These are phyloP conservation scores for Ceratocystis huliohia DNA, from an alignment of 2,329 filamentous ascomycete species.

Conservation along the genomic window DNA sequence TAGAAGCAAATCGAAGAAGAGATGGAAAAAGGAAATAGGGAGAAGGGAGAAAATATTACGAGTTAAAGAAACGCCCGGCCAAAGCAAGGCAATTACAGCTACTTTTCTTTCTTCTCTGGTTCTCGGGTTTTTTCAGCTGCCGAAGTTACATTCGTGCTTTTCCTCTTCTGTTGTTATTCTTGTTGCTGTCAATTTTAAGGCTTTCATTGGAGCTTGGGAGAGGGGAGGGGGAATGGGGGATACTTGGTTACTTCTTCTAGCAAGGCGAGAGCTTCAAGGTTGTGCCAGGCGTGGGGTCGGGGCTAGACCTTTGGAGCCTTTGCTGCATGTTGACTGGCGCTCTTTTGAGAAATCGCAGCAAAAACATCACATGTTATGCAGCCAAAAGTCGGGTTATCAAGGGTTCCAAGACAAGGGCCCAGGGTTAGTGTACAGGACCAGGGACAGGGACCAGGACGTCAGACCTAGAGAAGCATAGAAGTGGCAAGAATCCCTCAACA, in stretches of 20 bases:
- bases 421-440: neutral
- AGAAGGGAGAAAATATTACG: neutral
- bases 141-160: neutral
- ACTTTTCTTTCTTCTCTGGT: neutral
- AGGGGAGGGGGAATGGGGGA: no score
- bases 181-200: neutral
- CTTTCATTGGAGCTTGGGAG: neutral
- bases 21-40: neutral
- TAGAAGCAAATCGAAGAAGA: neutral
- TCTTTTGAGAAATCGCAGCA: neutral
- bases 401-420: neutral
- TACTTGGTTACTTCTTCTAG: neutral
- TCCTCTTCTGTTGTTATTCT: neutral
- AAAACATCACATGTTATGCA: constrained; percentile 6
- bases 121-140: neutral
- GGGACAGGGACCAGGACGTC: neutral
- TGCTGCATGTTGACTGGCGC: neutral
- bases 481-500: neutral
- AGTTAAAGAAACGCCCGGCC: neutral
- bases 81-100: neutral
- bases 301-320: neutral
- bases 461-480: neutral
- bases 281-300: neutral
- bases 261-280: neutral
- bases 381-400: neutral